A percentile compares a stretch with the other conserved stretches of the same genome.
These are phyloP conservation scores for Sodiomyces alkalinus DNA, from an alignment of 2,329 filamentous ascomycete genomes.

Conservation along the genomic window DNA sequence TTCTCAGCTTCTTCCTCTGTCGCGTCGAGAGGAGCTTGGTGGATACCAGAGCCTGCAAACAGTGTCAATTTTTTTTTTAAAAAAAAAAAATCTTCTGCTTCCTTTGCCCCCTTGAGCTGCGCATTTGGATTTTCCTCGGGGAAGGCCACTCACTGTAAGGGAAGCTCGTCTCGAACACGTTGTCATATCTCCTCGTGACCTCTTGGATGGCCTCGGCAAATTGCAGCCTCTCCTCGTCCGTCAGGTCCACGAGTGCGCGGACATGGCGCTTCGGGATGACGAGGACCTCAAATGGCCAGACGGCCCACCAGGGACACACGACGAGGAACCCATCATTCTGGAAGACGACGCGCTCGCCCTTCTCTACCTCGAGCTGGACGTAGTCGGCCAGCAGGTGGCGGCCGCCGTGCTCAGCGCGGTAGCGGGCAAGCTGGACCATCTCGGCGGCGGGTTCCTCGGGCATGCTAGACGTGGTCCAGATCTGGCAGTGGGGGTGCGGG, in stretches of 20 bases:
- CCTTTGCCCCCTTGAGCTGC: too few species aligned
- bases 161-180: slow-evolving; percentile 91
- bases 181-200: slow-evolving; percentile 84
- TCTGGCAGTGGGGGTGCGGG: slow-evolving; percentile 89
- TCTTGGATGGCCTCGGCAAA: slow-evolving; percentile 79
- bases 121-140: too few species aligned
- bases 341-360: slow-evolving; percentile 74
- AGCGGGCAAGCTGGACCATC: slow-evolving; percentile 62
- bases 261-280: slow-evolving; percentile 74
- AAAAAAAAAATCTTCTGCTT: too few species aligned
- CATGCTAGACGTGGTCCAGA: slow-evolving; percentile 85
- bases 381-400: slow-evolving; percentile 77
- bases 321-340: slow-evolving; percentile 76
- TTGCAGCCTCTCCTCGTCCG: slow-evolving; percentile 49
- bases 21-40: slow-evolving; percentile 81
- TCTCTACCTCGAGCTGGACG: slow-evolving; percentile 64
- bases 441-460: slow-evolving; percentile 82
- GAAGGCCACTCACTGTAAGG: slow-evolving; percentile 59
- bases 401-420: slow-evolving; percentile 56
- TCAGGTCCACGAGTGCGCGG: slow-evolving; percentile 70
- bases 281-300: slow-evolving; percentile 95
- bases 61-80: slow-evolving; percentile 9
- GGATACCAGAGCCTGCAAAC: slow-evolving; percentile 64
- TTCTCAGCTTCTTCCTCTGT: slow-evolving; percentile 70
- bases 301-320: slow-evolving; percentile 93